Evolutionary conservation across 257 asterid species (phyloP).

Genomic region (Penstemon eatonii): DNA sequence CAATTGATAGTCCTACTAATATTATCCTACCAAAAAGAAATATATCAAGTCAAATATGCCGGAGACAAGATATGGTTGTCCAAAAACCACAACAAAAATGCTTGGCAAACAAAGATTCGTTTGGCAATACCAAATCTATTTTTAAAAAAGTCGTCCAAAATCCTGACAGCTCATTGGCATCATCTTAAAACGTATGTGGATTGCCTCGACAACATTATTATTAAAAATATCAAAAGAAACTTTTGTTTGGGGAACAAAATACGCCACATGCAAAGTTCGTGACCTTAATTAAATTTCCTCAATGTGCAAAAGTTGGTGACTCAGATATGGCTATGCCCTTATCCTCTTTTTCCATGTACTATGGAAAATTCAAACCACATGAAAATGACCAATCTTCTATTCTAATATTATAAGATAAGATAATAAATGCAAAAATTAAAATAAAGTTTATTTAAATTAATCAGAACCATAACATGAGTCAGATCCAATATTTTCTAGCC

Average conservation of each 20-base stretch:
- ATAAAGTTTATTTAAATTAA: neutral
- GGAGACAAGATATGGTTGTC: neutral
- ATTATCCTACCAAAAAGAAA: too few relatives aligned
- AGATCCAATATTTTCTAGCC: slow-evolving; percentile 27
- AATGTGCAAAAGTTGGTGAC: slow-evolving; percentile 41
- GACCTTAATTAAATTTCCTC: slow-evolving; percentile 14
- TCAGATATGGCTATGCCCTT: slow-evolving; percentile 53
- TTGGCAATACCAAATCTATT: neutral
- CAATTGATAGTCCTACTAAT: too few relatives aligned
- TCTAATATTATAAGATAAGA: neutral
- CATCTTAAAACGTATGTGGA: neutral
- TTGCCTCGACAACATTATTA: neutral
- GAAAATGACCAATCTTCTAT: slow-evolving; percentile 24
- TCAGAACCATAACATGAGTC: neutral
- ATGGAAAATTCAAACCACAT: slow-evolving; percentile 35
- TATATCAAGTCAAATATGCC: neutral
- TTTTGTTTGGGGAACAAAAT: slow-evolving; percentile 34
- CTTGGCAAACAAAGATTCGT: neutral
- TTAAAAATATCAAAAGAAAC: neutral
- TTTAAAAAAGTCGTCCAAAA: neutral
- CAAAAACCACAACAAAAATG: neutral
- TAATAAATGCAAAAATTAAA: neutral
- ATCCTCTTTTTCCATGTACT: slow-evolving; percentile 34
- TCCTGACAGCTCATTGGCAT: slow-evolving; percentile 17
- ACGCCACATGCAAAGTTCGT: slow-evolving; percentile 16